These are phyloP conservation scores for Leccinum fallax DNA, from an alignment of 1,284 basidiomycete genomes.

Conservation along the genomic window DNA sequence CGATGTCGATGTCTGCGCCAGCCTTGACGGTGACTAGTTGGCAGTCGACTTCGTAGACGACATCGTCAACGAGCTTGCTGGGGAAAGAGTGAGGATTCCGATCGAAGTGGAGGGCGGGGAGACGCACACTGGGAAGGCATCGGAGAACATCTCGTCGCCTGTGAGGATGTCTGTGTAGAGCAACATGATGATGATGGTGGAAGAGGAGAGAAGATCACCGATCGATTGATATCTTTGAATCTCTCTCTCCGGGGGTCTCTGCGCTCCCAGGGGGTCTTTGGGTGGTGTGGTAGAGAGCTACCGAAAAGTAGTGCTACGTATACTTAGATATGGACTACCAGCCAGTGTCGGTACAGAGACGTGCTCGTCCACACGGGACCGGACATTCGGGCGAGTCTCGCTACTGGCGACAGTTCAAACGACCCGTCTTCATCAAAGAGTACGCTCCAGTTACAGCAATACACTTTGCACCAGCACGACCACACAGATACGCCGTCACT, in stretches of 20 bases:
- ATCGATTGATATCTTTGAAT: constrained; percentile 7
- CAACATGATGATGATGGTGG: constrained; percentile 56
- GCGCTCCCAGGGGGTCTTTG: constrained; percentile 15
- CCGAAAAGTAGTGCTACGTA: no score
- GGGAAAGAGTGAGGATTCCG: constrained; percentile 11
- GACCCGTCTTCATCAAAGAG: constrained; percentile 92
- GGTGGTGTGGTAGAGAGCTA: no score
- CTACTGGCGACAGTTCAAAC: constrained; percentile 81
- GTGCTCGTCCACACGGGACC: constrained; percentile 55
- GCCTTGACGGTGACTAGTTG: constrained; percentile 73
- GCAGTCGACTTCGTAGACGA: constrained; percentile 93
- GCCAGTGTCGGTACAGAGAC: constrained; percentile 66
- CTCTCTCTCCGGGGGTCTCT: constrained; percentile 15
- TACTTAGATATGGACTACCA: constrained; percentile 68
- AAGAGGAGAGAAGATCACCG: constrained; percentile 1
- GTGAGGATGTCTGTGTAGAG: constrained; percentile 77
- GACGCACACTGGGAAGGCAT: constrained; percentile 82
- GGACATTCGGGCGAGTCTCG: constrained; percentile 72
- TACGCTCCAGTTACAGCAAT: constrained; percentile 92
- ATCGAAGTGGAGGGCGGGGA: background rate
- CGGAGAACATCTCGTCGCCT: constrained; percentile 94
- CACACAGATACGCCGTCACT: constrained; percentile 94
- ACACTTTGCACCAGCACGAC: constrained; percentile 84
- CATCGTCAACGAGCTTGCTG: constrained; percentile 83
- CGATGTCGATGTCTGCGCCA: constrained; percentile 89